These are phyloP conservation scores for Lactifluus volemus DNA, from an alignment of 768 basidiomycete species.

Conservation along the genomic window DNA sequence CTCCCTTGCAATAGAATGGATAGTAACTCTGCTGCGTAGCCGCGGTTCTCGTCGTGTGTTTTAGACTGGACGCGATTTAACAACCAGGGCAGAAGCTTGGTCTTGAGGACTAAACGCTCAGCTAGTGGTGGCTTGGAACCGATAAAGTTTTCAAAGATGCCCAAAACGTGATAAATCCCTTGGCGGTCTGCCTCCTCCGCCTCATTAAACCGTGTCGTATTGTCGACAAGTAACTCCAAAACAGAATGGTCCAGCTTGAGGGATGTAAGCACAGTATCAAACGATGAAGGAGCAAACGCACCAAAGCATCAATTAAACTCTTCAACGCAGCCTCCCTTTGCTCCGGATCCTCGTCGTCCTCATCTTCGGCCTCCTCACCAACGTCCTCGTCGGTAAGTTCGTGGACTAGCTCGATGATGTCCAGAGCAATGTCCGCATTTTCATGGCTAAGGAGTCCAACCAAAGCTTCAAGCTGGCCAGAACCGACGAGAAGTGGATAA, in stretches of 20 bases:
- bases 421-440: conserved; percentile 95
- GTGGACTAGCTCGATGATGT: conserved; percentile 84
- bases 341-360: conserved; percentile 51
- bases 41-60: conserved; percentile 80
- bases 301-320: conserved; percentile 65
- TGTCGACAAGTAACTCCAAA: conserved; percentile 83
- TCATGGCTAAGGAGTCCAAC: conserved; percentile 90
- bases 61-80: conserved; percentile 65
- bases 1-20: conserved; percentile 82
- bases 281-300: conserved; percentile 32
- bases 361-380: conserved; percentile 61
- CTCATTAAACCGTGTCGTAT: conserved; percentile 83
- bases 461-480: conserved; percentile 59
- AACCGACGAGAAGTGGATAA: conserved; percentile 83
- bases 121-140: conserved; percentile 78
- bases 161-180: conserved; percentile 90
- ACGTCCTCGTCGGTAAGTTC: conserved; percentile 97
- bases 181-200: conserved; percentile 83
- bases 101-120: conserved; percentile 59
- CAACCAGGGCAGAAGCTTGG: conserved; percentile 71
- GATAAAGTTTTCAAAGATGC: conserved; percentile 88
- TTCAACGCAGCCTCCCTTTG: conserved; percentile 63
- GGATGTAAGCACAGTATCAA: conserved; percentile 1
- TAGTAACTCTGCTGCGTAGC: conserved; percentile 90
- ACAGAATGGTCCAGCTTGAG: conserved; percentile 72